Conservation (phyloP, 2,329 filamentous ascomycete genomes). For the Aspergillus oerlinghausenensis region DNA sequence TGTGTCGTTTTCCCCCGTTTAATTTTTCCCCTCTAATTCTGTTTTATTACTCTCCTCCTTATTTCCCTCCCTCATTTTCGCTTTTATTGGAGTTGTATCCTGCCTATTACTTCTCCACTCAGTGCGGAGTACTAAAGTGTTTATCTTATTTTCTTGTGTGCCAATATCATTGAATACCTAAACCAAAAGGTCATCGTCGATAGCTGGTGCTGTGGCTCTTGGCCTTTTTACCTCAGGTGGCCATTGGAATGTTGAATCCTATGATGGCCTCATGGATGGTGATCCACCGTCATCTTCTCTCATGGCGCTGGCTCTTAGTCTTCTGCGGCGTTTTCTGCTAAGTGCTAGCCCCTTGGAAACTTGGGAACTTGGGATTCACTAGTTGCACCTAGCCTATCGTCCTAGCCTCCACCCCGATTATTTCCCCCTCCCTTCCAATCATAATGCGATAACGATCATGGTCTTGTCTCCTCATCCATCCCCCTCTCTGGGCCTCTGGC, state of each 20-base stretch:
- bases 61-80: background rate
- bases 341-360: background rate
- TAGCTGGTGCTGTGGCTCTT: background rate
- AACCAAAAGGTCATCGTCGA: background rate
- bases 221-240: background rate
- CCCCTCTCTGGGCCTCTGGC: constrained; percentile 5
- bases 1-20: background rate
- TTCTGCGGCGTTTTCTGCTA: constrained; percentile 14
- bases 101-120: background rate
- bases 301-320: background rate
- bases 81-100: background rate
- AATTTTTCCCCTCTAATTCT: background rate
- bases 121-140: background rate
- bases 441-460: background rate
- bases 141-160: background rate
- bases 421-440: background rate
- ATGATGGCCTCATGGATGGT: constrained; percentile 14
- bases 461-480: constrained; percentile 8
- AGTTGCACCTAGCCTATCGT: constrained; percentile 15
- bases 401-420: background rate
- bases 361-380: constrained; percentile 17
- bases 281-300: constrained; percentile 16
- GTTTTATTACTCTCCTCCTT: background rate
- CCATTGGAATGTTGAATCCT: constrained; percentile 11
- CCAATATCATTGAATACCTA: background rate